These are phyloP conservation scores for Isabelozyma rhagii DNA, from an alignment of 805 yeast species.

Conservation along the genomic window DNA sequence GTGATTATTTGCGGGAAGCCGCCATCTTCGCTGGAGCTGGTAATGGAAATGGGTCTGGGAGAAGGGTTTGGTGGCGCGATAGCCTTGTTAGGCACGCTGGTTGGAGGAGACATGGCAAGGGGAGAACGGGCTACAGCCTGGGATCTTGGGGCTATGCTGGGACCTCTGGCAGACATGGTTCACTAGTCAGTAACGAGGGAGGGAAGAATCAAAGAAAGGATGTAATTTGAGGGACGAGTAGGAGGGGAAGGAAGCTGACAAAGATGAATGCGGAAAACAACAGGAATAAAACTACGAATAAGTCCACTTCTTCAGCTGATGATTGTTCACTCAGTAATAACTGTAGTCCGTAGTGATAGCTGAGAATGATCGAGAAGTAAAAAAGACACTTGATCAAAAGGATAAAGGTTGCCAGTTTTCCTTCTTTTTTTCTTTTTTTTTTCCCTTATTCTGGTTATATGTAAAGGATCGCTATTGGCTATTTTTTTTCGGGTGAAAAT, in stretches of 20 bases:
- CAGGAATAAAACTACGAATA: neutral
- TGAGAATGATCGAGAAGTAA: too few relatives aligned
- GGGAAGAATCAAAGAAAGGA: too few relatives aligned
- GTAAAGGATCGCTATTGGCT: neutral
- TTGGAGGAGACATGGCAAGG: constrained; percentile 10
- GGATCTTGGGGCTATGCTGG: constrained; percentile 16
- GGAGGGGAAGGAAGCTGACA: neutral
- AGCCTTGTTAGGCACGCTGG: constrained; percentile 3
- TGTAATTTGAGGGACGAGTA: neutral
- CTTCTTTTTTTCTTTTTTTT: too few relatives aligned
- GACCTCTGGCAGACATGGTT: constrained; percentile 13
- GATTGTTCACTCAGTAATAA: too few relatives aligned
- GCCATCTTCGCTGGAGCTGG: neutral
- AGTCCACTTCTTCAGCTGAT: too few relatives aligned
- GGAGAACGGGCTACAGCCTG: constrained; percentile 14
- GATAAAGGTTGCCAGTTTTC: neutral
- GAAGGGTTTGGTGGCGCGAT: constrained; percentile 2
- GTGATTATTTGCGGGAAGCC: constrained; percentile 49
- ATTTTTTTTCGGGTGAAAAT: neutral
- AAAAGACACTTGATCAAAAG: too few relatives aligned
- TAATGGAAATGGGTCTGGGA: neutral
- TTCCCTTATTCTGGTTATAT: neutral
- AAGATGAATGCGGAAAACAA: neutral
- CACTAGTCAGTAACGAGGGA: neutral
- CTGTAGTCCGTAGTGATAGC: too few relatives aligned